Evolutionary conservation across 352 stramenopile genomes (phyloP), one percentile per base, ranked within the genome.

Genomic region (Globisporangium takayamanum): DNA sequence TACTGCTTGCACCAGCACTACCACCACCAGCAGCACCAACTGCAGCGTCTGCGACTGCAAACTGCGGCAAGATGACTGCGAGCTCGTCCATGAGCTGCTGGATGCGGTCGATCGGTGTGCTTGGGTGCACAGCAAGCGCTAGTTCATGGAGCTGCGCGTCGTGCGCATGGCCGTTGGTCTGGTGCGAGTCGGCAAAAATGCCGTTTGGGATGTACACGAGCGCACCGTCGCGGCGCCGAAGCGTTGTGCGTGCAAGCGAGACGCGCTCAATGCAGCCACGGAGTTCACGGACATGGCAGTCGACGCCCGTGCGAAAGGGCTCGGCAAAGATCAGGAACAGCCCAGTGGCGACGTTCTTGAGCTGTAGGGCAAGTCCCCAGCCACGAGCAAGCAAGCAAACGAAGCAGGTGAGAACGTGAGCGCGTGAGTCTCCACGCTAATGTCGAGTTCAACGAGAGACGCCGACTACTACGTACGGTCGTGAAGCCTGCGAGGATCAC

Each of bases 291-390:
- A 92, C 72, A 39, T 72, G 63, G 52, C 83, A 87, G 50, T 80
- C 67, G 50, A 79, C 91, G 2, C 82, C 82, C 0, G 76, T 88
- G 25, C 80, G 76, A 46, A 94, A 91, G 0, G 84, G 84, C 61
- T 94, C 84, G 14, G 82, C 78, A 58, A 89, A 94, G 59, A 92
- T 88, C 25, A 94, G 71, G 50, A 92, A 94, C 25, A 94, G 72
- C 2, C 84, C 84, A 0, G 72, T 90, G 11, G 78, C 76, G 47
- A 92, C 72, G 60, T 94, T 94, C 63, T 91, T 91, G 22, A 94
- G 66, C 84, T 94, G 50, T 8, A 0, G 45, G 20, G 53, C 14
- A n/a, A n/a, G 33, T 39, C 10, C 5, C 33, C 33, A 39, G 33
- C 7, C 33, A 39, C 5, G 2, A 10, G 10, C 33, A 12, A 39